Percentiles rank a stretch among this genome's conserved stretches.
Conservation (phyloP, 305 asterid genomes). For the Fraxinus floribunda region DNA sequence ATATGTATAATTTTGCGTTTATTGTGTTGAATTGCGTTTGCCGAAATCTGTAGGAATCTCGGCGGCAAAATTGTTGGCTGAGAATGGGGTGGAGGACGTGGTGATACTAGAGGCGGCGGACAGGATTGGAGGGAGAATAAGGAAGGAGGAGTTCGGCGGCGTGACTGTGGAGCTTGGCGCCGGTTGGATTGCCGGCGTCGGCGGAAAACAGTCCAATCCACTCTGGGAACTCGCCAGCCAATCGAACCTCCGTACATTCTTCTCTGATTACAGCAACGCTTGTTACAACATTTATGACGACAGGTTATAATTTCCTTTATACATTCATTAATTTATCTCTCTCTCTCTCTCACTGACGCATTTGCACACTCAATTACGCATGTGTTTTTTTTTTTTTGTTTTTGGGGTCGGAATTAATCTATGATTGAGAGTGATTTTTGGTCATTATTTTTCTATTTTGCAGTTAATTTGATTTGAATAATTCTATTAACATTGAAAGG, state of each 20-base stretch:
- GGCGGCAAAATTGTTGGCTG: background rate
- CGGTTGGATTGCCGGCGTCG: background rate
- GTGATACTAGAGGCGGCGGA: background rate
- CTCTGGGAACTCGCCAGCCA: background rate
- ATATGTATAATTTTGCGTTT: background rate
- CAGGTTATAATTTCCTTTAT: conserved; percentile 33
- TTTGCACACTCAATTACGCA: background rate
- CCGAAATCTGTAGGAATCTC: background rate
- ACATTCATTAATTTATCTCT: background rate
- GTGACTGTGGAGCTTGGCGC: background rate
- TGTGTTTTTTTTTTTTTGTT: background rate
- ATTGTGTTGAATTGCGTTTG: background rate
- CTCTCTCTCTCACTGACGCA: background rate
- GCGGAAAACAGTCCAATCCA: background rate
- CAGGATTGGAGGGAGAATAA: background rate
- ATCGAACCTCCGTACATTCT: background rate
- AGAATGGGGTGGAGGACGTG: background rate
- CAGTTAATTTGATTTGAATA: background rate
- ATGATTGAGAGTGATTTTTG: background rate
- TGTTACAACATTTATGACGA: background rate
- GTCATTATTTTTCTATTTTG: background rate
- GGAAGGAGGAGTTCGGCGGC: background rate
- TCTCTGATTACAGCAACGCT: background rate
- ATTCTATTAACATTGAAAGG: background rate
- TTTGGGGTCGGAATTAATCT: background rate